These are phyloP conservation scores for Solanum gracilifrons DNA, from an alignment of 257 asterid species.

Conservation along the genomic window DNA sequence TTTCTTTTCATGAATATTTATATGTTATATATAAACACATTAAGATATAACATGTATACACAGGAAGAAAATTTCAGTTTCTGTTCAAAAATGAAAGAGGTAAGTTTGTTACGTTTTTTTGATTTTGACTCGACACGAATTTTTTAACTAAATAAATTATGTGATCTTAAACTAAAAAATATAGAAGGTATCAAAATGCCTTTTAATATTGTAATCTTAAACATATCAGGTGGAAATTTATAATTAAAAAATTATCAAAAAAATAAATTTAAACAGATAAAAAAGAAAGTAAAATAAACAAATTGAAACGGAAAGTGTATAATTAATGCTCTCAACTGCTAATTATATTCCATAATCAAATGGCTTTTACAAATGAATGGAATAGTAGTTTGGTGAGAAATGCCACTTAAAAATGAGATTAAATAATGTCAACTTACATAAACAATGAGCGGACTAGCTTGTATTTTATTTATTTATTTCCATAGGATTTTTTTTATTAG, in stretches of 20 bases:
- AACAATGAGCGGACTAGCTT: background rate
- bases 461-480: background rate
- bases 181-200: fast-evolving
- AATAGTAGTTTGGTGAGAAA: too few relatives aligned
- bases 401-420: too few relatives aligned
- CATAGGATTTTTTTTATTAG: background rate
- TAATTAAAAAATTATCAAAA: too few relatives aligned
- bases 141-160: too few relatives aligned
- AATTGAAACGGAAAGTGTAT: background rate
- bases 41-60: background rate
- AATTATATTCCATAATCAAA: background rate
- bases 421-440: background rate
- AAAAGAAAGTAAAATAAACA: background rate
- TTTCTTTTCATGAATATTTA: background rate
- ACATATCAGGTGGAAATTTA: fast-evolving
- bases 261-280: too few relatives aligned
- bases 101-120: too few relatives aligned
- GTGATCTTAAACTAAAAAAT: too few relatives aligned
- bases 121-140: fast-evolving
- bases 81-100: background rate
- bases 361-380: background rate
- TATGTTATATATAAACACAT: background rate
- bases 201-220: too few relatives aligned
- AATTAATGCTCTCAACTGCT: background rate
- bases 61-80: background rate